Base-by-base conservation (phyloP, 768 basidiomycete species). In the Russula vinacea region DNA sequence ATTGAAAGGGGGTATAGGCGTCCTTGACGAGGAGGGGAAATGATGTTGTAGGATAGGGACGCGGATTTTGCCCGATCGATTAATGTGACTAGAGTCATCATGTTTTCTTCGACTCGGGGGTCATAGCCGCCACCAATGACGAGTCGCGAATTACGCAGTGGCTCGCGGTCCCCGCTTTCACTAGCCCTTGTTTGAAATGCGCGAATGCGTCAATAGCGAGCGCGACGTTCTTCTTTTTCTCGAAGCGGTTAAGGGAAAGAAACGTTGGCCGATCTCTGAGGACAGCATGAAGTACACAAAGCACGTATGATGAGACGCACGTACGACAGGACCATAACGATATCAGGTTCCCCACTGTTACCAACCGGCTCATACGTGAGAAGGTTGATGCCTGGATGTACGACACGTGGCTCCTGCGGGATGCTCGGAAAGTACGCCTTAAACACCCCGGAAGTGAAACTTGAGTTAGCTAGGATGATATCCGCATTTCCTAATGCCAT, bases 361-460 rank as follows among this genome's bases (percentile, higher is more conserved):
- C 76, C 71, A 60, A 60, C 37, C 1, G 72, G 61, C 35, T 82
- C 83, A 69, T 96, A 98, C 0, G 86, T 86, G 3, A 81, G 76
- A 19, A 92, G 77, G 68, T 97, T 94, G 64, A 99, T 94, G 0
- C 94, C 94, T 1, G 97, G 97, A 73, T 98, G 94, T n/a, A 98
- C 86, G n/a, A 97, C 87, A 44, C 78, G 80, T 3, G 89, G 92
- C 0, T 75, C 77, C 29, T 78, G 77, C 2, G 61, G 66, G 49
- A 98, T 85, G 1, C 86, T 85, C 0, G 83, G 79, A 70, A 98
- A 92, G 68, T 93, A 85, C 2, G 81, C 77, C 64, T 78, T 80
- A 72, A 94, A 95, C 0, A 98, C 83, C 29, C 86, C 76, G n/a
- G 87, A 83, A 0, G 95, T 98, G 71, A 97, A 98, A 29, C 81